phyloP scores from a whole-genome alignment of 768 basidiomycete species.

The Daedalea quercina region DNA sequence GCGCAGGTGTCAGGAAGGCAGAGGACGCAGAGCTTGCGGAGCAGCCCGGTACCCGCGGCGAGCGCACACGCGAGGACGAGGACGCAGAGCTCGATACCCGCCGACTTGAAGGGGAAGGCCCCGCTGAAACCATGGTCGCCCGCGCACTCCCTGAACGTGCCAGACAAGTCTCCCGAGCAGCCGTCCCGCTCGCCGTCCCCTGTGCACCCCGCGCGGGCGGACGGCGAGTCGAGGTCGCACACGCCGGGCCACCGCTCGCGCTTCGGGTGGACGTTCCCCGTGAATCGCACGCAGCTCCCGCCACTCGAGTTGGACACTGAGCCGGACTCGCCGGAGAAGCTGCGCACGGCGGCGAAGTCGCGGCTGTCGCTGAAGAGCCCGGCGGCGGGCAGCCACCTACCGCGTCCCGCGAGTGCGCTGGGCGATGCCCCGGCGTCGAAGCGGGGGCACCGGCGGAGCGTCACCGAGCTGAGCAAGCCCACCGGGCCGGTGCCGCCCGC shows the following conservation, averaged over 20 bases:
- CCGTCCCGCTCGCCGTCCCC: not conserved
- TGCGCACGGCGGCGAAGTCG: not conserved
- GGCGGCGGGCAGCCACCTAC: not conserved
- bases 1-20: not conserved
- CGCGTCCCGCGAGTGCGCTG: constrained; percentile 18
- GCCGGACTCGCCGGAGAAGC: constrained; percentile 18
- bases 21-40: not conserved
- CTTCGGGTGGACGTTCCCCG: constrained; percentile 36
- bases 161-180: constrained; percentile 2
- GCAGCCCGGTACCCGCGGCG: not conserved
- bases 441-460: constrained; percentile 21
- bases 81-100: no score
- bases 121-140: constrained; percentile 12
- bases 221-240: constrained; percentile 2
- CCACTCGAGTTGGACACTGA: constrained; percentile 27
- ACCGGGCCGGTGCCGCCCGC: constrained; percentile 19
- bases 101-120: not conserved
- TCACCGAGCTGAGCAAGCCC: constrained; percentile 23
- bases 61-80: not conserved
- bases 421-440: constrained; percentile 20
- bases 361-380: not conserved
- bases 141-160: constrained; percentile 2
- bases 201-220: not conserved
- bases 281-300: constrained; percentile 26
- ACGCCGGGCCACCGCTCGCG: constrained; percentile 20